Base-by-base conservation (phyloP, 495 filamentous ascomycete species). In the Penicillium antarcticum region DNA sequence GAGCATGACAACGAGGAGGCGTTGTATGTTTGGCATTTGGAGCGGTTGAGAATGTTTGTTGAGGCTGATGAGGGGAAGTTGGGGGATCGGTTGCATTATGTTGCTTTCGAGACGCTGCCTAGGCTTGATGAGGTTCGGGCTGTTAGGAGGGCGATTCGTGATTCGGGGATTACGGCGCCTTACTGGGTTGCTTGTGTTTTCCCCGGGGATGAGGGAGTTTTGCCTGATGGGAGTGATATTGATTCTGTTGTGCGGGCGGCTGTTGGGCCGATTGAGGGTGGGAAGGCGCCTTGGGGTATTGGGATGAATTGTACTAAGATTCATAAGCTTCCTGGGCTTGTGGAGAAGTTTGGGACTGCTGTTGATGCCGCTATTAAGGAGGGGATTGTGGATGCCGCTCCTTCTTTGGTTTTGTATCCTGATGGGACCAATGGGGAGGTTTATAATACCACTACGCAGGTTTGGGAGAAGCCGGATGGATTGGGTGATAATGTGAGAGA, bases 221-320 rank as follows among this genome's bases (percentile, higher is more conserved):
- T 81, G 52, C 61, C 81, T 5, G 66, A 69, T 58, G 69, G 62
- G 48, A 66, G 53, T 41, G 56, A 29, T 23, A 60, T 66, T 31
- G 60, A 48, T 41, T 18, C 61, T 51, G 58, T 61, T 60, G 67
- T 67, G 18, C 32, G 56, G 16, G 66, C 70, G 35, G 69, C 69
- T 6, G 14, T 70, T 53, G 52, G 40, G 13, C 41, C 45, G 2
- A 11, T 46, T 2, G 53, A 60, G 9, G 48, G 29, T 9, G 67
- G 60, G 21, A 61, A 57, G 6, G 45, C 62, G 4, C 83, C 84
- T 0, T 83, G 79, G 79, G 83, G 80, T 0, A 74, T 88, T 39
- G 84, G 84, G 1, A 75, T 87, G 48, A 88, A 88, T 60, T 88
- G 85, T 61, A 87, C 84, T 3, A 80, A 78, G 53, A 64, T 85